Conservation (phyloP, 306 rosid genomes). For the Lathyrus aphaca region DNA sequence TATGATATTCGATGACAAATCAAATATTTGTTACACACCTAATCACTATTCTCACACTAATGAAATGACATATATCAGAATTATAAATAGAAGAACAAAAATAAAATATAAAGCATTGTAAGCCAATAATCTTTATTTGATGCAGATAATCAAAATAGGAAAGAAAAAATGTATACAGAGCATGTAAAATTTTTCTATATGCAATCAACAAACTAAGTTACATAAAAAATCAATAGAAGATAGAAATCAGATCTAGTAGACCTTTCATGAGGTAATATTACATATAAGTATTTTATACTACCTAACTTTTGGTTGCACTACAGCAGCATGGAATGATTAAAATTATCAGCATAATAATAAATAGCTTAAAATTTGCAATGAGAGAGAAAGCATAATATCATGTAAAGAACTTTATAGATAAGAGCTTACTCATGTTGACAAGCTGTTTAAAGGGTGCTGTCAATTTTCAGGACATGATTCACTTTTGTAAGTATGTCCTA, state of each 20-base stretch:
- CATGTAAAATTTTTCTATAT: not conserved
- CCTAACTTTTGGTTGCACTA: not conserved
- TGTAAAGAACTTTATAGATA: not conserved
- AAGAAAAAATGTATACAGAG: not conserved
- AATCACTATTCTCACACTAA: not conserved
- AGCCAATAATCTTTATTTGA: not conserved
- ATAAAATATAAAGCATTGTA: not conserved
- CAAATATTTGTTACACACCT: not conserved
- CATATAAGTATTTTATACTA: not conserved
- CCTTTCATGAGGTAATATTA: not conserved
- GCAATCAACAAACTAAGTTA: not conserved
- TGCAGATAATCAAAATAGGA: not conserved
- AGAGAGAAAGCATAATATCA: no score
- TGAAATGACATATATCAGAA: not conserved
- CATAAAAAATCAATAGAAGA: not conserved
- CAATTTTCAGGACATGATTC: not conserved
- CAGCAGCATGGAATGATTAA: not conserved
- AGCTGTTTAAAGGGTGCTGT: not conserved
- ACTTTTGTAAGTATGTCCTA: not conserved
- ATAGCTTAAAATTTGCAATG: no score
- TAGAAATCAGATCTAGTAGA: not conserved
- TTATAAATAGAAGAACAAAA: not conserved
- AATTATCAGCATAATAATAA: not conserved
- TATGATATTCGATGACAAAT: no score
- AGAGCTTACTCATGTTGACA: not conserved